phyloP scores from a whole-genome alignment of 78 protist genomes.

The Dictyostelium discoideum region dicty_2.7 NC_007090.3:5196501-5197000 shows the following conservation, averaged over 20 bases:
- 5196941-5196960: conserved; percentile 90
- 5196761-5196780: not conserved
- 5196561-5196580: conserved; percentile 47
- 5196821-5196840: conserved; percentile 79
- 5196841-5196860: conserved; percentile 49
- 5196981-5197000: conserved; percentile 74
- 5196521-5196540: conserved; percentile 82
- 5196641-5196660: conserved; percentile 83
- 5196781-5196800: conserved; percentile 80
- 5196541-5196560: conserved; percentile 64
- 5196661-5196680: conserved; percentile 13
- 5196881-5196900: conserved; percentile 88
- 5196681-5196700: conserved; percentile 7
- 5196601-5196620: conserved; percentile 47
- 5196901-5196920: conserved; percentile 87
- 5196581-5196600: conserved; percentile 82
- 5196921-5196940: conserved; percentile 83
- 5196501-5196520: conserved; percentile 82
- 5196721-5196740: not conserved
- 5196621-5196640: conserved; percentile 74
- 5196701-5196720: not conserved
- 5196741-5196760: not conserved
- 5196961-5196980: conserved; percentile 87
- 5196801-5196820: conserved; percentile 88
- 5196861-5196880: conserved; percentile 78